Base-by-base conservation (phyloP, 202 grass and related monocot species). In the Alloteropsis angusta region DNA sequence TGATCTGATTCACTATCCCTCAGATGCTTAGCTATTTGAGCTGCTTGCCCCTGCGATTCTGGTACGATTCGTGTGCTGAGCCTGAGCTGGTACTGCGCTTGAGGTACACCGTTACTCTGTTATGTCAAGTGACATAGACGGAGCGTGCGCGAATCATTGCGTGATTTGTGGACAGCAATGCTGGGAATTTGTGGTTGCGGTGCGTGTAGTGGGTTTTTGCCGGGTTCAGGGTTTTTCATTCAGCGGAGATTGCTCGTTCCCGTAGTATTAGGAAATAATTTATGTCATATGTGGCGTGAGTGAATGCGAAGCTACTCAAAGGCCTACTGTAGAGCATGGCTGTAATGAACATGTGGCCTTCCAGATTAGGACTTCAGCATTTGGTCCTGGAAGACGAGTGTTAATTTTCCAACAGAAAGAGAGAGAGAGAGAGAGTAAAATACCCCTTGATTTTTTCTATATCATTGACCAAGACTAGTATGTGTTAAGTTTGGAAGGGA, bases 191-290 rank as follows among this genome's bases (percentile, higher is more conserved):
- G 6, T 62, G 7, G 3, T 39, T 77, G 30, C 17, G 2, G 48
- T 9, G 47, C 23, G 2, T 63, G 4, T 38, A 19, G 39, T 57
- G 65, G 7, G 21, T 14, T 60, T 6, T 0, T 17, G 36, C 14
- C 16, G 79, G 58, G 52, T 76, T 86, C 42, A 52, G 62, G 61
- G 34, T 50, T 69, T 62, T 60, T 49, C 3, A 68, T 47, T 67
- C 58, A 18, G 44, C 28, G 21, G 59, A 32, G 4, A 18, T 59
- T 18, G 44, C 12, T 36, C 36, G 7, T 65, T 11, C 48, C 30
- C 32, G 7, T 9, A 68, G 12, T 15, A 50, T 67, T 74, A 26
- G 47, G 4, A 39, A 58, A 47, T 22, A 47, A 57, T 14, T 53
- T 55, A 21, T 67, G 64, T 26, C 14, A 48, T 50, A 44, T 65